phyloP scores from a whole-genome alignment of 768 basidiomycete genomes.

The Jaapia argillacea region DNA sequence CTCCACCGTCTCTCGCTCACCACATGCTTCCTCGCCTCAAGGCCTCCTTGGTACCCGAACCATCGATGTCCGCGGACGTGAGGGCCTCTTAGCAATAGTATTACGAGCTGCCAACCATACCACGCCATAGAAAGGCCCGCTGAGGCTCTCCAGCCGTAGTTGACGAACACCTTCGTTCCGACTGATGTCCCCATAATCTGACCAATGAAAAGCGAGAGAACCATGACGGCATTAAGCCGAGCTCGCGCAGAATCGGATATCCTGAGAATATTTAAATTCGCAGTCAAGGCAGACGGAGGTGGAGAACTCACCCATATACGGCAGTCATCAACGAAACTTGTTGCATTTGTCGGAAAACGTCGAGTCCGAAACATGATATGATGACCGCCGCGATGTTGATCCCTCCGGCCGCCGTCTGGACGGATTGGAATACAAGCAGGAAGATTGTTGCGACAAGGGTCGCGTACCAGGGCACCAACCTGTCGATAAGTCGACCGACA shows the following conservation, averaged over 20 bases:
- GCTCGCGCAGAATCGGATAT: conserved; percentile 21
- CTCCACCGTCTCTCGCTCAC: conserved; percentile 3
- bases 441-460: conserved; percentile 43
- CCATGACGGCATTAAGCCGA: conserved; percentile 66
- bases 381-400: conserved; percentile 63
- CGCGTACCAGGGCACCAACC: conserved; percentile 69
- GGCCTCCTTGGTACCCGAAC: conserved; percentile 57
- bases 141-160: conserved; percentile 60
- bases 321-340: conserved; percentile 58
- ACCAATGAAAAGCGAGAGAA: conserved; percentile 55
- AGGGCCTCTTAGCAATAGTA: conserved; percentile 61
- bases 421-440: conserved; percentile 41
- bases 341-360: conserved; percentile 62
- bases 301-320: conserved; percentile 37
- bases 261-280: too few species aligned
- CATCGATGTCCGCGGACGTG: conserved; percentile 45
- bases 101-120: conserved; percentile 40
- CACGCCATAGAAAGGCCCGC: conserved; percentile 53
- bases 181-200: conserved; percentile 78
- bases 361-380: conserved; percentile 60
- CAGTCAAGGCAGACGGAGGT: too few species aligned
- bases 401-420: conserved; percentile 65
- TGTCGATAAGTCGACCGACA: conserved; percentile 59
- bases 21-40: conserved; percentile 22
- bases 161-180: conserved; percentile 60